Base-by-base conservation (phyloP, 148 eudicot species). In the Oxyria digyna region DNA sequence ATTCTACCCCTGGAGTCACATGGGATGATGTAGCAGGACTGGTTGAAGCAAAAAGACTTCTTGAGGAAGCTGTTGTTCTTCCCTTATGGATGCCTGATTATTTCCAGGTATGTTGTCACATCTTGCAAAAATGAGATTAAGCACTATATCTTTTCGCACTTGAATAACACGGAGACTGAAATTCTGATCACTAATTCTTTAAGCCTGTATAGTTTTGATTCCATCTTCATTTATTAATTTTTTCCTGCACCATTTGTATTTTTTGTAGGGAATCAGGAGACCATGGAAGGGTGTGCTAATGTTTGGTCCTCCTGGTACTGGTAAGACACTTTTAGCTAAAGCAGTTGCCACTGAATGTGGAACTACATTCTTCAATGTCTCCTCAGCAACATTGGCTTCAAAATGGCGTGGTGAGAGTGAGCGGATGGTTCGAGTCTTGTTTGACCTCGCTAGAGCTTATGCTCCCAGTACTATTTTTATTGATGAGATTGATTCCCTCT, bases 231-330 rank as follows among this genome's bases (percentile, higher is more conserved):
- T 54, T 54, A 2, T 15, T 55, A n/a, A n/a, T n/a, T n/a, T n/a
- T n/a, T 17, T 27, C 37, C 27, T 27, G 37, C n/a, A 26, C 48
- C 45, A 24, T 33, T 38, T 70, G 24, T 29, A 6, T 64, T 23
- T 52, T 45, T 67, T 77, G 55, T 80, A 94, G 99, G 99, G 99
- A 75, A 91, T 94, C 42, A 85, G 97, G 75, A 88, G 97, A 77
- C 99, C 99, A 23, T 94, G 99, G 97, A 94, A 91, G 81, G 99
- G 99, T 62, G 97, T 94, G 52, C 87, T 94, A 46, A 88, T 94
- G 97, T 94, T 94, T 87, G 99, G 99, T 42, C 99, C 99, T 46
- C 99, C 99, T 81, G 99, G 99, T 66, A 94, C 99, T 43, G 99
- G 99, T 35, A 94, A 91, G 83, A 94, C 99, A 29, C 97, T 94